Evolutionary conservation across 2,329 filamentous ascomycete species (phyloP).

Genomic region (Fusarium verrucosum): DNA sequence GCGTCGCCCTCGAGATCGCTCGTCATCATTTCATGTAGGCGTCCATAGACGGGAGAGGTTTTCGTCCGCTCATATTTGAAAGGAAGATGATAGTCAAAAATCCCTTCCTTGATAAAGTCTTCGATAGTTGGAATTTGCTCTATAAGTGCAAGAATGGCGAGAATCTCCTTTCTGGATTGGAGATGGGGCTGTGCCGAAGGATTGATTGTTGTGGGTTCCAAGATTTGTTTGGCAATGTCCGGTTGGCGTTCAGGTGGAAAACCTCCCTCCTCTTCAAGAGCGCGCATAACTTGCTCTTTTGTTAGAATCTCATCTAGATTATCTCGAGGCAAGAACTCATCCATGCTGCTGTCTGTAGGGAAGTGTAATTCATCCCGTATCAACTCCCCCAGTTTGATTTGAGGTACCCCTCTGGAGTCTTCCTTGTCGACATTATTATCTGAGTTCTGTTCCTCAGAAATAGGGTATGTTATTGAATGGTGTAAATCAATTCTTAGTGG

Average conservation of each 20-base stretch:
- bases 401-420: background rate
- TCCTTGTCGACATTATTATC: background rate
- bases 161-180: background rate
- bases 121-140: background rate
- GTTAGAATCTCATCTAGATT: background rate
- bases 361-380: background rate
- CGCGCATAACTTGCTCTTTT: background rate
- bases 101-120: constrained; percentile 1
- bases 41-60: too few species aligned
- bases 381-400: background rate
- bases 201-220: background rate
- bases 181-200: background rate
- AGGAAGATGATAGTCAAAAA: constrained; percentile 7
- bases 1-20: background rate
- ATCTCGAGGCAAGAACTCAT: background rate
- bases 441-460: background rate
- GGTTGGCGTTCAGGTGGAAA: background rate
- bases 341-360: background rate
- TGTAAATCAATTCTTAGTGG: background rate
- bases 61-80: too few species aligned
- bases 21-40: too few species aligned
- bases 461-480: background rate
- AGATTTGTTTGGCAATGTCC: background rate
- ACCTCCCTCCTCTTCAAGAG: background rate
- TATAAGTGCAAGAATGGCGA: constrained; percentile 4